Evolutionary conservation across 106 monocot species (phyloP).

Genomic region (Dioscorea alata): DNA sequence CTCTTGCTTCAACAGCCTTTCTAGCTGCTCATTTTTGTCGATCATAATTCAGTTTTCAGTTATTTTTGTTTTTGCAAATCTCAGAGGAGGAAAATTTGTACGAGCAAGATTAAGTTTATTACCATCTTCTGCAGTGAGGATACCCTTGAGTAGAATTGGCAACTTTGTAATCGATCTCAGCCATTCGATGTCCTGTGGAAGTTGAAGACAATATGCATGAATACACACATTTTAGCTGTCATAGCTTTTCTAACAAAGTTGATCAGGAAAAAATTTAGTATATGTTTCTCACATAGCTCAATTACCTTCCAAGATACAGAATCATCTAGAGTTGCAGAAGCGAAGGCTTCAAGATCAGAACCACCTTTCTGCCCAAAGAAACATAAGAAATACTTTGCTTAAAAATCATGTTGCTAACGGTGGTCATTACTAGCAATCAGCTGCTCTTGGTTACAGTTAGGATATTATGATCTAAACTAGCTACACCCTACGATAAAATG

Average conservation of each 20-base stretch:
- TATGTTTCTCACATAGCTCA: too few species aligned
- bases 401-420: background rate
- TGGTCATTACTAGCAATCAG: background rate
- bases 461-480: background rate
- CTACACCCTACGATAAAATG: background rate
- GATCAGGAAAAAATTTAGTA: too few species aligned
- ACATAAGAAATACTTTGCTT: background rate
- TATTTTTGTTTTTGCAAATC: background rate
- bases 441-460: too few species aligned
- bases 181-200: constrained; percentile 64
- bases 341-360: constrained; percentile 45
- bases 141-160: constrained; percentile 70
- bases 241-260: too few species aligned
- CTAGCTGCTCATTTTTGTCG: constrained; percentile 29
- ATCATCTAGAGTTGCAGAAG: constrained; percentile 41
- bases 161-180: constrained; percentile 61
- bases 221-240: too few species aligned
- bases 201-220: too few species aligned
- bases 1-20: constrained; percentile 57
- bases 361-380: constrained; percentile 36
- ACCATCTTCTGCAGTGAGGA: constrained; percentile 82
- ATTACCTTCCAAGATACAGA: constrained; percentile 75
- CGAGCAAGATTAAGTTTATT: too few species aligned
- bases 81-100: background rate
- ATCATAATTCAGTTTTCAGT: background rate